Percentiles rank a stretch among this genome's conserved stretches.
These are phyloP conservation scores for Globisporangium echinulatum DNA, from an alignment of 352 stramenopile genomes.

Conservation along the genomic window DNA sequence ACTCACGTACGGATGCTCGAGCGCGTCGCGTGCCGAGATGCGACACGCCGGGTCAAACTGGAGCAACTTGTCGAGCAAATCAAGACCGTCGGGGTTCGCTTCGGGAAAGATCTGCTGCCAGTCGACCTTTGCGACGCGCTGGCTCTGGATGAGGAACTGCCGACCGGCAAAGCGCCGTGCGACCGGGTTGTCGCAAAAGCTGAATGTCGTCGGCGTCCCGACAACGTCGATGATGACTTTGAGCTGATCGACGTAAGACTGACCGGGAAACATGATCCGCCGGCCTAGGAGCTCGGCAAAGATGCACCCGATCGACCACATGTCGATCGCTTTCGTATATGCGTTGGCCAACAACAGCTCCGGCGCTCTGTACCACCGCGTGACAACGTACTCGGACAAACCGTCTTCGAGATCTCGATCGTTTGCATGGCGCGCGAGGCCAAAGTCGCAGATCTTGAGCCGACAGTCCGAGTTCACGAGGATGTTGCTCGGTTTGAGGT, in stretches of 20 bases:
- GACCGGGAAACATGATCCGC: constrained; percentile 75
- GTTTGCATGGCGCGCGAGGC: constrained; percentile 73
- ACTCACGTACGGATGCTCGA: constrained; percentile 88
- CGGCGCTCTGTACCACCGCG: constrained; percentile 88
- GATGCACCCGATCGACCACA: constrained; percentile 98
- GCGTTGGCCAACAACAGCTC: constrained; percentile 78
- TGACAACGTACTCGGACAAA: constrained; percentile 92
- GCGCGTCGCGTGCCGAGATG: constrained; percentile 77
- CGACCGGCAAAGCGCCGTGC: constrained; percentile 75
- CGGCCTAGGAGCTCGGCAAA: constrained; percentile 97
- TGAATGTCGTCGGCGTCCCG: constrained; percentile 78
- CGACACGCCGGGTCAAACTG: constrained; percentile 84
- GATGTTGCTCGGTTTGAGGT: constrained; percentile 97
- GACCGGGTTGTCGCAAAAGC: constrained; percentile 81
- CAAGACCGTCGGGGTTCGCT: constrained; percentile 79
- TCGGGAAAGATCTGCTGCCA: constrained; percentile 76
- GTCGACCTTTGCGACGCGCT: constrained; percentile 64
- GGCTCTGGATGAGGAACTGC: constrained; percentile 74
- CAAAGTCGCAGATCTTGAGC: constrained; percentile 87
- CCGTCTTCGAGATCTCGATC: constrained; percentile 76
- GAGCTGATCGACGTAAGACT: constrained; percentile 84
- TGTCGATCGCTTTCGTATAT: constrained; percentile 88
- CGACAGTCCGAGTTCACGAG: constrained; percentile 92
- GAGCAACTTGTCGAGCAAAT: constrained; percentile 82
- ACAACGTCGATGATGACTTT: constrained; percentile 86